Conservation (phyloP, 352 stramenopile genomes). For the Phytophthora niederhauseri region DNA sequence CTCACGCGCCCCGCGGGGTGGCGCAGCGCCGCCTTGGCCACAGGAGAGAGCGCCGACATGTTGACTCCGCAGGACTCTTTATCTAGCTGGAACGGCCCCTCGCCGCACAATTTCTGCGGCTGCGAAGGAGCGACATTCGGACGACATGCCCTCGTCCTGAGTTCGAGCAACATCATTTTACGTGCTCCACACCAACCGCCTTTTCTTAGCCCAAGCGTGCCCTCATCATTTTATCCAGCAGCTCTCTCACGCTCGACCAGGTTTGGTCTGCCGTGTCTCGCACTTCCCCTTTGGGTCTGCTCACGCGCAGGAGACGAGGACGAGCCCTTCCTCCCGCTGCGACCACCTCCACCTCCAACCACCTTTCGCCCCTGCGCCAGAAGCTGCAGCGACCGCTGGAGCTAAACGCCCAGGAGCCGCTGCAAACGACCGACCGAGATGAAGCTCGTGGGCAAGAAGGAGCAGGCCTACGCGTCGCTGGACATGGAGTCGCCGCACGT, state of each 20-base stretch:
- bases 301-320: too few species aligned
- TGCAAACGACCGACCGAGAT: slow-evolving; percentile 33
- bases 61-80: slow-evolving; percentile 15
- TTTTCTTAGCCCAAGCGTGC: slow-evolving; percentile 15
- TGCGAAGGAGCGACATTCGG: slow-evolving; percentile 25
- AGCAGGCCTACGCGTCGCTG: slow-evolving; percentile 76
- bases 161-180: neutral
- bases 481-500: slow-evolving; percentile 68
- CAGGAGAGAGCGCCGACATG: slow-evolving; percentile 86
- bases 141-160: slow-evolving; percentile 6
- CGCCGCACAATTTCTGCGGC: slow-evolving; percentile 22
- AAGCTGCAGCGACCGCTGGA: neutral
- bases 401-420: neutral
- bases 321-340: neutral
- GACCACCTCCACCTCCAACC: neutral
- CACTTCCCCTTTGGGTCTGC: neutral
- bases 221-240: slow-evolving; percentile 12
- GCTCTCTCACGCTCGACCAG: slow-evolving; percentile 10
- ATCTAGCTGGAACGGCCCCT: slow-evolving; percentile 7
- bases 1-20: slow-evolving; percentile 75
- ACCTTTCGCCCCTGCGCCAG: slow-evolving; percentile 5
- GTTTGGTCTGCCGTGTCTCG: neutral
- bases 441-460: slow-evolving; percentile 78
- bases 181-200: neutral
- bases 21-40: slow-evolving; percentile 76